Conservation (phyloP, 805 yeast genomes). For the Lachancea meyersii region DNA sequence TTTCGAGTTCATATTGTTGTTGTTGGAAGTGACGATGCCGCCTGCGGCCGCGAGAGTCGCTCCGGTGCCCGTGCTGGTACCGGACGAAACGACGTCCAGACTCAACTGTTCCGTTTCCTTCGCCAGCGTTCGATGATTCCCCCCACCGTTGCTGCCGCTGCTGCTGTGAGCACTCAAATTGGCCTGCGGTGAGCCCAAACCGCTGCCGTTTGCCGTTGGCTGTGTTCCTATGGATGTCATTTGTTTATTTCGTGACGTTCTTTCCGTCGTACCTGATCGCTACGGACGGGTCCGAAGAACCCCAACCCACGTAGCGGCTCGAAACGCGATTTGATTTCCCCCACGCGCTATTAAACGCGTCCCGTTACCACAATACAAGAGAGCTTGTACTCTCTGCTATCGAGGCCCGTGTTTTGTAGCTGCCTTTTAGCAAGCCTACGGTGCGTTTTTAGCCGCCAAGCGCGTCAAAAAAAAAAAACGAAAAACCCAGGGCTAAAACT, state of each 20-base stretch:
- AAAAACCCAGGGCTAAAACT: too few species aligned
- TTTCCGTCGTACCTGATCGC: neutral
- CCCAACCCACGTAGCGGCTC: too few species aligned
- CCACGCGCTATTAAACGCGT: too few species aligned
- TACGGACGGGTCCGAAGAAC: too few species aligned
- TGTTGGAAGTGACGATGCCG: conserved; percentile 17
- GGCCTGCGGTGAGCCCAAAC: neutral
- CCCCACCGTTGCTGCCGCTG: neutral
- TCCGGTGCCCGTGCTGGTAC: neutral
- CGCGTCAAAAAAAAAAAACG: neutral
- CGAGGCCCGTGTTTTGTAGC: too few species aligned
- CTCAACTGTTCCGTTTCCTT: neutral
- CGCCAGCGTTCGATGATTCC: neutral
- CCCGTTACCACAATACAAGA: too few species aligned
- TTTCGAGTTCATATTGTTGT: conserved; percentile 36
- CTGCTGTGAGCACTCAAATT: too few species aligned
- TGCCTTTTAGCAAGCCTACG: too few species aligned
- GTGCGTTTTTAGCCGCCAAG: neutral
- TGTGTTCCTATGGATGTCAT: too few species aligned
- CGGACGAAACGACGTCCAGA: neutral
- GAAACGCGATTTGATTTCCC: too few species aligned
- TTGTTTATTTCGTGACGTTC: neutral
- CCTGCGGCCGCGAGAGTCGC: too few species aligned
- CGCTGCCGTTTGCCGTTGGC: neutral
- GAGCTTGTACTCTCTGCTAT: too few species aligned